Conservation (phyloP, 768 basidiomycete genomes). For the Pulveroboletus sp. region DNA sequence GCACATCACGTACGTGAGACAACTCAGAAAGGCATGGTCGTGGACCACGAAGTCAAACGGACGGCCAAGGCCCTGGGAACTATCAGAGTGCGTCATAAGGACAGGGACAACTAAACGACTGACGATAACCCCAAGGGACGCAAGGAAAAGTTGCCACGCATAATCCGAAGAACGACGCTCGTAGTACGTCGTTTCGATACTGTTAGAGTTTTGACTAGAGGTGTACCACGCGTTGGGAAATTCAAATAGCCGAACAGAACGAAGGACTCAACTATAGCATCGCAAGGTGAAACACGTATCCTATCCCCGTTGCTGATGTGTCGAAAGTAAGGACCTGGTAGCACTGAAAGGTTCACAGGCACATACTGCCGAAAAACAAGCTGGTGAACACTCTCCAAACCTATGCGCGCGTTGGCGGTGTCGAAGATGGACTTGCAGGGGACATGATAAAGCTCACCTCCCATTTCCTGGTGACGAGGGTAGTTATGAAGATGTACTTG, state of each 20-base stretch:
- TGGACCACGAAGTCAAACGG: conserved; percentile 57
- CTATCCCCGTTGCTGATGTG: conserved; percentile 25
- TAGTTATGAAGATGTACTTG: conserved; percentile 48
- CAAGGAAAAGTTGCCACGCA: conserved; percentile 66
- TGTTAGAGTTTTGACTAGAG: conserved; percentile 58
- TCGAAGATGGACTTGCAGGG: not conserved
- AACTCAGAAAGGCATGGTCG: conserved; percentile 60
- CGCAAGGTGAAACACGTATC: conserved; percentile 38
- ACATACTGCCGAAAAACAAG: conserved; percentile 66
- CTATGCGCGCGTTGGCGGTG: conserved; percentile 32
- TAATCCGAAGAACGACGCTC: conserved; percentile 61
- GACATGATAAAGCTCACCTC: conserved; percentile 41
- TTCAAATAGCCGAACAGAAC: not conserved
- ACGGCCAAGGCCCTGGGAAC: conserved; percentile 47
- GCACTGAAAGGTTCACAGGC: not conserved
- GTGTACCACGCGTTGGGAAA: not conserved
- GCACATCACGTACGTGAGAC: conserved; percentile 65
- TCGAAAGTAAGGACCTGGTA: not conserved
- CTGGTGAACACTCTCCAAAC: conserved; percentile 71
- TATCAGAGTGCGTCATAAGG: not conserved
- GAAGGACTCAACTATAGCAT: conserved; percentile 38
- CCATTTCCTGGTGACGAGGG: conserved; percentile 40
- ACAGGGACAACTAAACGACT: conserved; percentile 20
- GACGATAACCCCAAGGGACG: conserved; percentile 56
- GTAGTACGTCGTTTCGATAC: conserved; percentile 62